Evolutionary conservation across 768 basidiomycete genomes (phyloP), one percentile per base, ranked within the genome.

Genomic region (Agrocybe pediades): DNA sequence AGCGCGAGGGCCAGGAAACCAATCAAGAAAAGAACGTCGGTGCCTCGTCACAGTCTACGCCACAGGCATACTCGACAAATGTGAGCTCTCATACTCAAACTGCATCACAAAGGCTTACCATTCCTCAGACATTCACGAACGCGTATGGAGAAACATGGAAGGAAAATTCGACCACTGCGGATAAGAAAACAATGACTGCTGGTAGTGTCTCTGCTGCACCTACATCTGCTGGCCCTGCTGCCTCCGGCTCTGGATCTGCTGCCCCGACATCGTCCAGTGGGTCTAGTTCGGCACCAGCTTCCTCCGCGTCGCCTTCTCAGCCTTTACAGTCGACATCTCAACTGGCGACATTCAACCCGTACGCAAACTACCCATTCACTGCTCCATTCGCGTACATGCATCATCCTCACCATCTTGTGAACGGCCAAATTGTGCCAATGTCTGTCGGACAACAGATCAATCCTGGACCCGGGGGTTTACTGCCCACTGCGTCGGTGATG

Each of bases 91-190:
- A n/a, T 41, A 24, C 6, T 39, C 11, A 42, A n/a, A 21, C 24
- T 3, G 25, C 30, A 41, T 54, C 24, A 47, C 51, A 53, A 39
- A 25, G n/a, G 26, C 43, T 40, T 16, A 45, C 29, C 24, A 54
- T 52, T 51, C 54, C 54, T 62, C 59, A 78, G 76, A 71, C 68
- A n/a, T 72, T 77, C 25, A 64, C 76, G 6, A 78, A 83, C 48
- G 80, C 81, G 36, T 87, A 80, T 51, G 76, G 78, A 41, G 78
- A 83, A 36, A 83, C 84, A 2, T 88, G 86, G 86, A 81, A 79
- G 49, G 82, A 83, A 15, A 83, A 83, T 58, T 77, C 75, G 19
- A 81, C 76, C 15, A 65, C 72, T 36, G 45, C 55, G 17, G 57
- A 57, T 24, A 55, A 53, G 23, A 51, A 48, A 23, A 27, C 44